These are phyloP conservation scores for Colletotrichum trifolii DNA, from an alignment of 2,329 filamentous ascomycete genomes.

Conservation along the genomic window DNA sequence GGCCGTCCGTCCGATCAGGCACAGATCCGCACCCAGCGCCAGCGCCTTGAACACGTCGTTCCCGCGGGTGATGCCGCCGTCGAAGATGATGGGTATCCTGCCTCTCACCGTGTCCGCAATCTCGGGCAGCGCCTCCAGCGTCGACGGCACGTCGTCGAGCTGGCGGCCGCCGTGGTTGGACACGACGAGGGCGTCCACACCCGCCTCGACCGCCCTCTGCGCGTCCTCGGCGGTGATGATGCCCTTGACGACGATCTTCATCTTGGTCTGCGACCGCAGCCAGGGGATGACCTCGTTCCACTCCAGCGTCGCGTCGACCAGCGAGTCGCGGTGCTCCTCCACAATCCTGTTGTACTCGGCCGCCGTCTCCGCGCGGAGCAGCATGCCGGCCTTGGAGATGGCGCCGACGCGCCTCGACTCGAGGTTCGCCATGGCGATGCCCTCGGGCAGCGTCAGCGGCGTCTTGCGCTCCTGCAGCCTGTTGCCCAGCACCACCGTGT, in stretches of 20 bases:
- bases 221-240: slow-evolving; percentile 39
- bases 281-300: slow-evolving; percentile 40
- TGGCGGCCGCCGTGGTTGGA: slow-evolving; percentile 40
- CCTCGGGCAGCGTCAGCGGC: slow-evolving; percentile 38
- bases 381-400: slow-evolving; percentile 38
- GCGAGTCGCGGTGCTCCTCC: slow-evolving; percentile 17
- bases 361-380: slow-evolving; percentile 27
- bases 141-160: slow-evolving; percentile 35
- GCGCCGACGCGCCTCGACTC: slow-evolving; percentile 11
- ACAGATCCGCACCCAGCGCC: slow-evolving; percentile 28
- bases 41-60: slow-evolving; percentile 35
- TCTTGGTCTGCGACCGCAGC: slow-evolving; percentile 39
- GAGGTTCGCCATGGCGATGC: slow-evolving; percentile 40
- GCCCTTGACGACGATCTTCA: slow-evolving; percentile 42
- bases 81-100: slow-evolving; percentile 40
- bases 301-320: slow-evolving; percentile 38
- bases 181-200: slow-evolving; percentile 38
- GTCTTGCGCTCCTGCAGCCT: slow-evolving; percentile 44
- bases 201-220: slow-evolving; percentile 37
- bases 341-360: slow-evolving; percentile 27
- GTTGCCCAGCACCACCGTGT: slow-evolving; percentile 45
- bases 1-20: slow-evolving; percentile 30
- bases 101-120: slow-evolving; percentile 24
- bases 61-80: slow-evolving; percentile 32
- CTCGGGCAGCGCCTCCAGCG: slow-evolving; percentile 37